Evolutionary conservation across 441 rosid genomes (phyloP).

Genomic region (Gossypium trilobum): DNA sequence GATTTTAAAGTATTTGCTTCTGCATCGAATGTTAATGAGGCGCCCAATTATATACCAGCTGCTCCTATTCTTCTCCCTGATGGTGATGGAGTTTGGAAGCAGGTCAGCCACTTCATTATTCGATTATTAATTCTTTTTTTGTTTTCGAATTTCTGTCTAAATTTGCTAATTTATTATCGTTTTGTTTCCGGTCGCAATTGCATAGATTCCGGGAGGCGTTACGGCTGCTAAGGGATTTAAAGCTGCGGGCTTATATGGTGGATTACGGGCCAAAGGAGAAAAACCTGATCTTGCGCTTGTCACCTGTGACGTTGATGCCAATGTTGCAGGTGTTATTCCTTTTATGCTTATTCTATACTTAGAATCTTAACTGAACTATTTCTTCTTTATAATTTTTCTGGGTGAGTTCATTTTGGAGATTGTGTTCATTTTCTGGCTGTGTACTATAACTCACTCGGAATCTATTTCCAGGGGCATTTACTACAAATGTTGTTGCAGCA

Average conservation of each 20-base stretch:
- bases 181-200: not conserved
- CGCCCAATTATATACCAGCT: slow-evolving; percentile 49
- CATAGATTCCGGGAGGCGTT: slow-evolving; percentile 83
- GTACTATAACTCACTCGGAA: not conserved
- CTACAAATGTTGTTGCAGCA: slow-evolving; percentile 80
- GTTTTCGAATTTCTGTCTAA: not conserved
- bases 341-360: not conserved
- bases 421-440: not conserved
- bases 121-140: not conserved
- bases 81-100: slow-evolving; percentile 57
- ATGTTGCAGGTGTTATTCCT: slow-evolving; percentile 44
- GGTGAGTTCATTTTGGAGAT: not conserved
- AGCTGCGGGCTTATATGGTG: slow-evolving; percentile 77
- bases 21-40: slow-evolving; percentile 34
- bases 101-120: slow-evolving; percentile 32
- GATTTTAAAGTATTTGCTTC: slow-evolving; percentile 28
- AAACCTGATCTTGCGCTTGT: slow-evolving; percentile 91
- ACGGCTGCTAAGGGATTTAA: slow-evolving; percentile 88
- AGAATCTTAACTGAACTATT: not conserved
- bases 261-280: slow-evolving; percentile 72
- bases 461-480: slow-evolving; percentile 53
- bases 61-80: slow-evolving; percentile 82
- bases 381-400: not conserved
- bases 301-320: slow-evolving; percentile 77
- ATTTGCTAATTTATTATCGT: not conserved